Conservation (phyloP, 2,329 filamentous ascomycete species). For the Colletotrichum kahawae region DNA sequence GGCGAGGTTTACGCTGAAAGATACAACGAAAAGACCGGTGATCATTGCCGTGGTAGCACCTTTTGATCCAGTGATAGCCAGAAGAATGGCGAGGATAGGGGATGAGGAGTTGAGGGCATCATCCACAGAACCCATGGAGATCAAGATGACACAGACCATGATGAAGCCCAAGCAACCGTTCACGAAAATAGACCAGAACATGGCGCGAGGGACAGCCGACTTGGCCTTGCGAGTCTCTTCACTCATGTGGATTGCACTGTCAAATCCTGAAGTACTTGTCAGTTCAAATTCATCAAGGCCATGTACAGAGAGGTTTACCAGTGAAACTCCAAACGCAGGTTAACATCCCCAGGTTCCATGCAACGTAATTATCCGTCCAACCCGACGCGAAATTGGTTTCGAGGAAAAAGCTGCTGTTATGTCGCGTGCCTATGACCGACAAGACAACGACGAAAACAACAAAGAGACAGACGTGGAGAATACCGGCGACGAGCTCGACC, state of each 20-base stretch:
- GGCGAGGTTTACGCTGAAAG: neutral
- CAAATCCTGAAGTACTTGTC: neutral
- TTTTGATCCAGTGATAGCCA: neutral
- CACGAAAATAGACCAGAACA: constrained; percentile 24
- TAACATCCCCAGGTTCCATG: neutral
- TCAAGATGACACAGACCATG: neutral
- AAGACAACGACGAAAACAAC: neutral
- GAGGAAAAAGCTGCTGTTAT: neutral
- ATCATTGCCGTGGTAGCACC: neutral
- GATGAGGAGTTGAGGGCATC: neutral
- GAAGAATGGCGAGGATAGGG: neutral
- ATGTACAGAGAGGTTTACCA: neutral
- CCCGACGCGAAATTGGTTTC: neutral
- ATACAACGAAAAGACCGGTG: neutral
- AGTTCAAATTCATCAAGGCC: fast-evolving
- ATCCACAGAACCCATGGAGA: neutral
- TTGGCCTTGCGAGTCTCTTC: constrained; percentile 19
- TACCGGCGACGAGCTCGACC: neutral
- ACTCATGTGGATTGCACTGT: constrained; percentile 13
- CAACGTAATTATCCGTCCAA: neutral
- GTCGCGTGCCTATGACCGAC: neutral
- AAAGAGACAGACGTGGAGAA: neutral
- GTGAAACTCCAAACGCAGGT: constrained; percentile 5
- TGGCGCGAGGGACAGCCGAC: neutral
- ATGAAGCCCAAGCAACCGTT: constrained; percentile 40